phyloP scores from a whole-genome alignment of 2,329 filamentous ascomycete genomes.

The Cadophora sp. region DNA sequence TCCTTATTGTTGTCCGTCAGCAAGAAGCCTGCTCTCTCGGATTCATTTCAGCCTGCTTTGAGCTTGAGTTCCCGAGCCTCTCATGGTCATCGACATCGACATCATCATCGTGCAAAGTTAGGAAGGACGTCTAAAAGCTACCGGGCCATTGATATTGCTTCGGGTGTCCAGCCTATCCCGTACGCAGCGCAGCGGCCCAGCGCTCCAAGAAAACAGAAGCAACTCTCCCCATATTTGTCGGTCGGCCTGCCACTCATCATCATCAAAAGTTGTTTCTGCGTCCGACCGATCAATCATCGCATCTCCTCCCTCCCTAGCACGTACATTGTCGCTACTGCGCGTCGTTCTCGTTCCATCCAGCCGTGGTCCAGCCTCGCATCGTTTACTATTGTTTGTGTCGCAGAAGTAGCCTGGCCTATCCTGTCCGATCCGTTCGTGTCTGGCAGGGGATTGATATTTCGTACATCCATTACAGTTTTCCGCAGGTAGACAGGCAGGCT shows the following conservation, averaged over 20 bases:
- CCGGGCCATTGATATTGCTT: slow-evolving; percentile 26
- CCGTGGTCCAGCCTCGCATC: not conserved
- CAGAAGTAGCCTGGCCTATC: not conserved
- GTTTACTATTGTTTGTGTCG: not conserved
- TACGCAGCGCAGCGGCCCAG: not conserved
- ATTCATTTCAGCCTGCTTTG: slow-evolving; percentile 16
- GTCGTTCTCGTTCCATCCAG: slow-evolving; percentile 4
- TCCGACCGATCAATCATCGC: slow-evolving; percentile 6
- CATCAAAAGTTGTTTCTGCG: not conserved
- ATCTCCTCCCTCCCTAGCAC: not conserved
- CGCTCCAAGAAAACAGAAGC: slow-evolving; percentile 4
- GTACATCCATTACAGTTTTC: no score
- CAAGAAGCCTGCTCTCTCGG: not conserved
- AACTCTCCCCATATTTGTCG: slow-evolving; percentile 8
- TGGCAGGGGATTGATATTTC: no score
- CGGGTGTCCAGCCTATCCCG: slow-evolving; percentile 29
- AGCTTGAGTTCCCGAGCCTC: slow-evolving; percentile 5
- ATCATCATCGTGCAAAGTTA: slow-evolving; percentile 10
- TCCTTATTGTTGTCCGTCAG: slow-evolving; percentile 11
- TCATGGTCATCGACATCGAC: slow-evolving; percentile 11
- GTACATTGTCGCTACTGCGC: slow-evolving; percentile 8
- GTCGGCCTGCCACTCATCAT: slow-evolving; percentile 6
- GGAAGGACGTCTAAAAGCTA: not conserved
- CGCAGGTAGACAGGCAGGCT: no score
- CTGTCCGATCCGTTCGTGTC: no score